Evolutionary conservation across 345 rosid genomes (phyloP).

Genomic region (Gossypium herbaceum): DNA sequence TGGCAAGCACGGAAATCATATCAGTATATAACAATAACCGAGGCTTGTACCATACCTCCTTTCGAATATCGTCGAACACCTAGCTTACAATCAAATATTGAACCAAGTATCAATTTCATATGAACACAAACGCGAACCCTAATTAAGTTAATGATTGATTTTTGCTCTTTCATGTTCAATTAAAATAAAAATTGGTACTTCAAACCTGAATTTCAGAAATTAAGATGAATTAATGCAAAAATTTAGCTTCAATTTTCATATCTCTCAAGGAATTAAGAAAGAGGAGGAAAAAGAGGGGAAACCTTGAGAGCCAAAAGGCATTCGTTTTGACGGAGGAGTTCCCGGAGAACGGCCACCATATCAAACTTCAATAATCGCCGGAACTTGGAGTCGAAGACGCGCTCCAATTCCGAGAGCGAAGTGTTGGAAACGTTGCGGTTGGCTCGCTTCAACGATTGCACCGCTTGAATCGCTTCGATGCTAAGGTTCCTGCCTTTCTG

Average conservation of each 20-base stretch:
- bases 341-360: conserved; percentile 77
- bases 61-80: conserved; percentile 72
- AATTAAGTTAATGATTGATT: too few species aligned
- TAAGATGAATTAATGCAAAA: not conserved
- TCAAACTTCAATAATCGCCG: conserved; percentile 71
- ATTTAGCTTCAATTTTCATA: not conserved
- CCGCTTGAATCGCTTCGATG: conserved; percentile 75
- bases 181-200: not conserved
- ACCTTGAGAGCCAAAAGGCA: conserved; percentile 64
- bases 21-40: conserved; percentile 53
- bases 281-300: not conserved
- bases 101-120: not conserved
- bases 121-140: not conserved
- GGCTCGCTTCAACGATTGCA: conserved; percentile 73
- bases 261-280: not conserved
- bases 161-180: too few species aligned
- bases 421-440: conserved; percentile 15
- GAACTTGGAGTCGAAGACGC: conserved; percentile 43
- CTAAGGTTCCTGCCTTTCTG: conserved; percentile 80
- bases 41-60: conserved; percentile 73
- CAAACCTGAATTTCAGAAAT: not conserved
- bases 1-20: conserved; percentile 48
- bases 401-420: conserved; percentile 24
- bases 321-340: conserved; percentile 70
- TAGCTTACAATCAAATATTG: conserved; percentile 16